Evolutionary conservation across 805 yeast genomes (phyloP), one percentile per base, ranked within the genome.

Genomic region (Metschnikowia sp.): DNA sequence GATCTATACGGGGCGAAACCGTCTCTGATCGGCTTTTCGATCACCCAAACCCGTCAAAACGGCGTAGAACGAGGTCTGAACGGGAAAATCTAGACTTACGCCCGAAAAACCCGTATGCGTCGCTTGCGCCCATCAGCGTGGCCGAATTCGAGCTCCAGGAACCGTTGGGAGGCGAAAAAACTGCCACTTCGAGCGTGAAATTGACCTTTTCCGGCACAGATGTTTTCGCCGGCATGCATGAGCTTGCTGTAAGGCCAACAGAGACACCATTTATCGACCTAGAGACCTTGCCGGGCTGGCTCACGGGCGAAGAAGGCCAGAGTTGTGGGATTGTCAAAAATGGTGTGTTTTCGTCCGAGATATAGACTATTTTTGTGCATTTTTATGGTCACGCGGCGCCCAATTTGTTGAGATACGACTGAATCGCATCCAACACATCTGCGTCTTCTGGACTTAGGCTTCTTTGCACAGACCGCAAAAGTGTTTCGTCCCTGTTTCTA

Each of bases 151-250:
- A 56, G 2, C 43, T 82, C 2, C 64, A 68, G 45, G 74, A 74
- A 40, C 63, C 63, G 32, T 44, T 49, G 9, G 38, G 45, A n/a
- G 47, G 13, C 31, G 19, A 55, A 54, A 2, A 50, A 49, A 36
- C 34, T 11, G 45, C 46, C 3, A 40, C 33, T 19, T 55, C 65
- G 5, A 49, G 64, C n/a, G 63, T 70, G 7, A 65, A 58, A 19
- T 36, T 70, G 51, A 69, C 74, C 48, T 62, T 88, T 4, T 66
- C 74, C 3, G 96, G 96, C 1, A 72, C 69, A 15, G 95, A 88
- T 60, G 76, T 88, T 0, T 88, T 83, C 72, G 95, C 81, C 2
- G 96, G 96, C 0, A 58, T 88, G 34, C 89, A 86, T 62, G 84
- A 86, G 57, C 68, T 88, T 13, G 77, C 89, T 28, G 66, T 63